Percentiles rank a stretch among this genome's conserved stretches.
These are phyloP conservation scores for Mycena belliarum DNA, from an alignment of 768 basidiomycete species.

Conservation along the genomic window DNA sequence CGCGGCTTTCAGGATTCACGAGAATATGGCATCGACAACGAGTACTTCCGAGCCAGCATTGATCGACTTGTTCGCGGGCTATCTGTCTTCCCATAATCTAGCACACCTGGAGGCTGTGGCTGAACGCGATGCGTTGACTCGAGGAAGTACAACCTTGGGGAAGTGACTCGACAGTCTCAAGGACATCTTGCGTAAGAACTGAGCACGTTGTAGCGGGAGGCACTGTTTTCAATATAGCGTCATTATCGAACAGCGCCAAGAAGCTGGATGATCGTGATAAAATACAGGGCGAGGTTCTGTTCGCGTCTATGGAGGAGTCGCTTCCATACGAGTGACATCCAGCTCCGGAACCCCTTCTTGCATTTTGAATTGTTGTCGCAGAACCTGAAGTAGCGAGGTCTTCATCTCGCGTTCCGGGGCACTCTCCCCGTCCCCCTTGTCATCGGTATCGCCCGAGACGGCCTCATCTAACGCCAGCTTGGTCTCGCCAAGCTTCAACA, in stretches of 20 bases:
- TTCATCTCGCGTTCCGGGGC: conserved; percentile 81
- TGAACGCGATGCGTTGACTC: too few species aligned
- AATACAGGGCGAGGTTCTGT: conserved; percentile 14
- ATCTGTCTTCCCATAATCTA: conserved; percentile 40
- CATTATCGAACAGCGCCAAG: too few species aligned
- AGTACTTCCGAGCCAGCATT: conserved; percentile 80
- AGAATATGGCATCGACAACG: conserved; percentile 88
- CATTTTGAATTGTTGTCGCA: conserved; percentile 79
- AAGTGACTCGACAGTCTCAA: too few species aligned
- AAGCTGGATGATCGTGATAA: conserved; percentile 19
- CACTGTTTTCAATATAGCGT: too few species aligned
- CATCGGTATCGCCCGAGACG: conserved; percentile 79
- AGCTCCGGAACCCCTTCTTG: conserved; percentile 36
- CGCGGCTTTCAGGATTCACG: too few species aligned
- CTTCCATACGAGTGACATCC: background rate
- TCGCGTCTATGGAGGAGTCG: conserved; percentile 20
- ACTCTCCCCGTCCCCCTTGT: conserved; percentile 49
- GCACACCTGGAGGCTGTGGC: too few species aligned
- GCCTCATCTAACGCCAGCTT: conserved; percentile 93
- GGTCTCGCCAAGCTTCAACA: conserved; percentile 84
- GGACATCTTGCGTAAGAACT: too few species aligned
- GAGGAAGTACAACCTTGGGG: too few species aligned
- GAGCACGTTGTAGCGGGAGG: too few species aligned
- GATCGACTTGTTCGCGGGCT: conserved; percentile 74
- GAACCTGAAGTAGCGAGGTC: conserved; percentile 79